Base-by-base conservation (phyloP, 73 alveolate genomes). In the Paramecium sexaurelia region DNA sequence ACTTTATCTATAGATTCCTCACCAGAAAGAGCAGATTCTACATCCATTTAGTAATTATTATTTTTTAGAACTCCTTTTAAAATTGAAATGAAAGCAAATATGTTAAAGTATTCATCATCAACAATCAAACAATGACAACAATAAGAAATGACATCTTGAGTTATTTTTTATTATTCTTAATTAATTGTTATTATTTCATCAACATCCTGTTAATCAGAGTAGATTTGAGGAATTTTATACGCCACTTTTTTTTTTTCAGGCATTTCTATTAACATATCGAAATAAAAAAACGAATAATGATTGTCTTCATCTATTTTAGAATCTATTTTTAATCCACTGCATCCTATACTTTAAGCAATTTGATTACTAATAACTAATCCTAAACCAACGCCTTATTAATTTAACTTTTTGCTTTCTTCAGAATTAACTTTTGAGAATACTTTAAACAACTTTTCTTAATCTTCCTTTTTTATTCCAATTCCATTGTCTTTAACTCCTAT, bases 401-500 rank as follows among this genome's bases (percentile, higher is more conserved):
- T 78, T 45, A 78, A 78, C 41, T 78, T 78, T 8, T n/a, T 37
- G 15, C 75, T 40, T 24, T 78, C 90, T 45, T 78, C 89, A 1
- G 85, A 51, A 35, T 87, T 75, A 40, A 94, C 78, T 32, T 92
- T 94, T 2, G 95, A 95, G 45, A 94, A 94, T 7, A 87, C 87
- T 3, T 67, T 85, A 73, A 94, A 94, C 10, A 94, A 61, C 35
- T 43, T 47, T 35, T 82, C 41, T 40, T 84, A 43, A 1, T 94
- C 94, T 17, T 55, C 85, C 71, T 92, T 75, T 11, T 51, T 32
- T 0, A 94, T 94, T 20, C 97, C 96, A 4, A 91, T 91, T 26
- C 96, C 97, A 36, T 91, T 89, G 39, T 92, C 97, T 51, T 13
- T 66, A 20, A 92, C 96, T 9, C 67, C 87, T 67, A 91, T 82